phyloP scores from a whole-genome alignment of 306 rosid species.

The Crotalaria pallida region DNA sequence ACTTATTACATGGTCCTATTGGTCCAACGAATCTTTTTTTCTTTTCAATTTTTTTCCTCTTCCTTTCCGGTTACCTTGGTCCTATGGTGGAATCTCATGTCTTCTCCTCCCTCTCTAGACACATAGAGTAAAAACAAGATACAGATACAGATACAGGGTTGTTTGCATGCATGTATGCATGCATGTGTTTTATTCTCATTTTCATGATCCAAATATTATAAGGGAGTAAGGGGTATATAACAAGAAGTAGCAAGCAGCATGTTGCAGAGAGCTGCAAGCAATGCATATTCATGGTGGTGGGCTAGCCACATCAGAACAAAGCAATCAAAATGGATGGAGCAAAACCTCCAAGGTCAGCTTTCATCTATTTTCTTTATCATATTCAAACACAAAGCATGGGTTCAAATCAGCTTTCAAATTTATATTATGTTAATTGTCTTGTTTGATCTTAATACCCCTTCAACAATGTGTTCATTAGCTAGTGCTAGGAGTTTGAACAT shows the following conservation, averaged over 20 bases:
- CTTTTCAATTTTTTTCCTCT: background rate
- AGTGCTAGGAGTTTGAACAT: background rate
- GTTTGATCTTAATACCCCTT: background rate
- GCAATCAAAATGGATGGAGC: slow-evolving; percentile 96
- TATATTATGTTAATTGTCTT: background rate
- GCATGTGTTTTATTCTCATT: slow-evolving; percentile 17
- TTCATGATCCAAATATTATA: slow-evolving; percentile 5
- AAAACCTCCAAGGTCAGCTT: slow-evolving; percentile 69
- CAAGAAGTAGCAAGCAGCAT: slow-evolving; percentile 24
- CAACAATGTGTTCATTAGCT: background rate
- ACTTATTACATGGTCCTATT: background rate
- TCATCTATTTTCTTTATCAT: background rate
- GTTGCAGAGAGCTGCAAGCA: slow-evolving; percentile 97
- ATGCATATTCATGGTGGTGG: slow-evolving; percentile 99
- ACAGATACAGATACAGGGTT: background rate
- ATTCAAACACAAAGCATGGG: background rate
- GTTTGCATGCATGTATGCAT: no score
- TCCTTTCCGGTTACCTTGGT: background rate
- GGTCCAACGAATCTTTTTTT: background rate
- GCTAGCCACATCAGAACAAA: slow-evolving; percentile 94
- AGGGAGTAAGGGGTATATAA: background rate
- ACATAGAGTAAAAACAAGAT: no score
- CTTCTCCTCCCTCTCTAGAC: slow-evolving; percentile 23
- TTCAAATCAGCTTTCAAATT: background rate
- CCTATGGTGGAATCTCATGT: slow-evolving; percentile 26